A percentile compares a stretch with the other conserved stretches of the same genome.
Evolutionary conservation across 495 filamentous ascomycete genomes (phyloP).

Genomic region (Bombardia bombarda): DNA sequence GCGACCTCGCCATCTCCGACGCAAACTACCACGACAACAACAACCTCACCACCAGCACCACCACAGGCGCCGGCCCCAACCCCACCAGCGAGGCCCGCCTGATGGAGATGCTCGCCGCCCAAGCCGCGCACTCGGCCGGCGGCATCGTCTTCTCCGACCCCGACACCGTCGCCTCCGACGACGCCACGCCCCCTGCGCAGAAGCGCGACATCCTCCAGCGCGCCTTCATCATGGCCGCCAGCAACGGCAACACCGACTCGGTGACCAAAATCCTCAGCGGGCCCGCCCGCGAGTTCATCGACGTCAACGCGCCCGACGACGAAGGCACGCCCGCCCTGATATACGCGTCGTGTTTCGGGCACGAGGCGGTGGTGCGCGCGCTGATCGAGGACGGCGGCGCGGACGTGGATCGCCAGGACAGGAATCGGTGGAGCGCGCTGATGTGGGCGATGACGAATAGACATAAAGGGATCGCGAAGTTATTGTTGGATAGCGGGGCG

Average conservation of each 20-base stretch:
- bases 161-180: conserved; percentile 64
- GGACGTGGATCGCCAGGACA: conserved; percentile 89
- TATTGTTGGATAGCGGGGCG: conserved; percentile 84
- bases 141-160: conserved; percentile 67
- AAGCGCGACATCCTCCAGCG: conserved; percentile 79
- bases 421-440: conserved; percentile 92
- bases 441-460: conserved; percentile 99
- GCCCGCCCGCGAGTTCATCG: conserved; percentile 65
- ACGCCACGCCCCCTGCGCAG: conserved; percentile 64
- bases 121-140: conserved; percentile 74
- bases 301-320: conserved; percentile 86
- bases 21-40: conserved; percentile 60
- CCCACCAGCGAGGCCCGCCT: conserved; percentile 79
- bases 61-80: no score
- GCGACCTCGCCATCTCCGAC: conserved; percentile 70
- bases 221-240: conserved; percentile 88
- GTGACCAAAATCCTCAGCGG: conserved; percentile 71
- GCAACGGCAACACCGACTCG: conserved; percentile 85
- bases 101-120: conserved; percentile 93
- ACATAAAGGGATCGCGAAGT: conserved; percentile 90
- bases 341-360: conserved; percentile 98
- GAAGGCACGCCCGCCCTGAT: conserved; percentile 93
- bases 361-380: conserved; percentile 79
- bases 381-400: conserved; percentile 82
- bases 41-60: conserved; percentile 45